Evolutionary conservation across 1,284 basidiomycete species (phyloP).

Genomic region (Cryptococcus neoformans): DNA sequence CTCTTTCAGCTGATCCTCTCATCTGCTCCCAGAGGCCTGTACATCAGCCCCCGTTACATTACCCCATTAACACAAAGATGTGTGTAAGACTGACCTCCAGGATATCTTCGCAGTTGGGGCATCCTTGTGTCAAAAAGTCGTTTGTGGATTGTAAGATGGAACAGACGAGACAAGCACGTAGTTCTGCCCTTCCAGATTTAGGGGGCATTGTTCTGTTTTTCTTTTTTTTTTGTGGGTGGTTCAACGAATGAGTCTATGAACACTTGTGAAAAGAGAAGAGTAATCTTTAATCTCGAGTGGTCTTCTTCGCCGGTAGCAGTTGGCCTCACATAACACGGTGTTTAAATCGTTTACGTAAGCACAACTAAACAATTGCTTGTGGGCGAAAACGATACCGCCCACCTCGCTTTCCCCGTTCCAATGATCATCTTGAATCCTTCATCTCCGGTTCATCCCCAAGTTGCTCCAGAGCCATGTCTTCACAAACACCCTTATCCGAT

Average conservation of each 20-base stretch:
- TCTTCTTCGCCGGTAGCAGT: too few relatives aligned
- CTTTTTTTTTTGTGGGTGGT: background rate
- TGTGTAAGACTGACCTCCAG: conserved; percentile 63
- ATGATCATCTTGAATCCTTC: too few relatives aligned
- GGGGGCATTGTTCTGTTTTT: conserved; percentile 23
- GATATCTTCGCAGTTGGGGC: conserved; percentile 96
- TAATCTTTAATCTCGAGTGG: background rate
- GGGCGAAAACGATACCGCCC: too few relatives aligned
- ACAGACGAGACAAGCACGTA: conserved; percentile 89
- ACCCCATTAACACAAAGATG: background rate
- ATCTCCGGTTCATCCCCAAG: background rate
- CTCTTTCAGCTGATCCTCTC: conserved; percentile 80
- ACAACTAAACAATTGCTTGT: too few relatives aligned
- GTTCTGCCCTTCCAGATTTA: conserved; percentile 46
- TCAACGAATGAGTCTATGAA: background rate
- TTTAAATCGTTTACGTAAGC: too few relatives aligned
- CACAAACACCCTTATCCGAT: conserved; percentile 2
- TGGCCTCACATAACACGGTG: too few relatives aligned
- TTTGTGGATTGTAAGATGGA: conserved; percentile 79
- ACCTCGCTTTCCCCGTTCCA: too few relatives aligned
- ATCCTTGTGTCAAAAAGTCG: conserved; percentile 83
- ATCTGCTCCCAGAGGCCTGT: conserved; percentile 57
- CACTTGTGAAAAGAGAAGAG: background rate
- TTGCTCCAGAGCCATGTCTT: background rate
- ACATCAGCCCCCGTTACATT: background rate